These are phyloP conservation scores for Fusarium nygamai DNA, from an alignment of 2,329 filamentous ascomycete species.

Conservation along the genomic window DNA sequence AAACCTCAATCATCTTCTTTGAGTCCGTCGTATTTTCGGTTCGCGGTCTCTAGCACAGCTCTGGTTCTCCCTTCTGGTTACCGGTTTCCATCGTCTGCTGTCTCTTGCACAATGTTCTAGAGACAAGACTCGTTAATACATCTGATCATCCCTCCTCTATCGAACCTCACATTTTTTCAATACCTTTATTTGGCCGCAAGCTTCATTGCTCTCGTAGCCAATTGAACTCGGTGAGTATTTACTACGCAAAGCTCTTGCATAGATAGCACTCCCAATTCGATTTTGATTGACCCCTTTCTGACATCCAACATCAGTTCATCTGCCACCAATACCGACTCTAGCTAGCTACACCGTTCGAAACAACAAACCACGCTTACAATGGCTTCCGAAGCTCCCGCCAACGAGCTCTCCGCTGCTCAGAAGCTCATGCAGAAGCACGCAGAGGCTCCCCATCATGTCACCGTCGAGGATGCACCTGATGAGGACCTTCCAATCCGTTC, in stretches of 20 bases:
- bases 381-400: constrained; percentile 54
- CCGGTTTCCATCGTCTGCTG: constrained; percentile 49
- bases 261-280: not conserved
- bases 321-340: constrained; percentile 11
- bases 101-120: constrained; percentile 54
- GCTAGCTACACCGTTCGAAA: constrained; percentile 22
- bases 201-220: constrained; percentile 39
- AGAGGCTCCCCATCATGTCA: constrained; percentile 66
- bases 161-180: constrained; percentile 26
- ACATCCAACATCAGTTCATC: constrained; percentile 18
- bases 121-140: constrained; percentile 44
- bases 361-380: constrained; percentile 47
- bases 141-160: constrained; percentile 39
- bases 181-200: constrained; percentile 31
- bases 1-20: constrained; percentile 40
- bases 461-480: constrained; percentile 83
- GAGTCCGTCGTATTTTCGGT: constrained; percentile 36
- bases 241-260: not conserved
- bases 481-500: constrained; percentile 75
- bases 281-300: constrained; percentile 10
- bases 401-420: constrained; percentile 65
- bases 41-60: constrained; percentile 48
- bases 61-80: constrained; percentile 55
- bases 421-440: constrained; percentile 72
- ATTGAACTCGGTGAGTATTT: constrained; percentile 25